Base-by-base conservation (phyloP, 257 asterid species). In the Solanum corneliomulleri region DNA sequence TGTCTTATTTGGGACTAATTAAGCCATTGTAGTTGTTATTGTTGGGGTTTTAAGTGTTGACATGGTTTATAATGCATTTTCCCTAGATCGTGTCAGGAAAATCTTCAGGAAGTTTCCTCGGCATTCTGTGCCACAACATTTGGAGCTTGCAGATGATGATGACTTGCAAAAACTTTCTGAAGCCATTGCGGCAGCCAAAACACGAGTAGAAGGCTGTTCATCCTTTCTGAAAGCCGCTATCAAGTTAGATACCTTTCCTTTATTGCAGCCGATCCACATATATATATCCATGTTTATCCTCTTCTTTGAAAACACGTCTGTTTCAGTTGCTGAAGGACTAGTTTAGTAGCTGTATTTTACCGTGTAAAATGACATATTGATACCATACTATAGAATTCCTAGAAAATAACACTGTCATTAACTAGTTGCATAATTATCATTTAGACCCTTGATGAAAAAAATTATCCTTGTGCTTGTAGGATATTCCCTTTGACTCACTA, bases 171-270 rank as follows among this genome's bases (percentile, higher is more conserved):
- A 88, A 88, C 96, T 97, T 70, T 89, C 98, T 80, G 99, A 97
- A 92, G 96, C 94, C 90, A 93, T 97, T 75, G 95, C 95, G 71
- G 98, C 99, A 91, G 99, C 98, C 71, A 97, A 97, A 93, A 91
- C 89, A 87, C 98, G 99, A 62, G 93, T 94, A 42, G 99, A 97
- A 69, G 95, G 96, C 49, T 97, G 99, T 92, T 93, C 98, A 14
- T 92, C 98, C 18, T 95, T 94, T 91, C 87, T 97, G 90, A 96
- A 89, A 89, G 96, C 98, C 70, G 98, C 98, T 87, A 89, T 95
- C 89, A 97, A 89, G 99, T 97, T 81, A 87, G 94, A 86, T 78
- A 86, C 87, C 62, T 60, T 85, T 88, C 62, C 80, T 41, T 87
- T 75, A 77, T 47, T 77, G 83, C 62, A 77, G 83, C 64, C 42